These are phyloP conservation scores for Paracamarosporium sp. DNA, from an alignment of 2,329 filamentous ascomycete species.

Conservation along the genomic window DNA sequence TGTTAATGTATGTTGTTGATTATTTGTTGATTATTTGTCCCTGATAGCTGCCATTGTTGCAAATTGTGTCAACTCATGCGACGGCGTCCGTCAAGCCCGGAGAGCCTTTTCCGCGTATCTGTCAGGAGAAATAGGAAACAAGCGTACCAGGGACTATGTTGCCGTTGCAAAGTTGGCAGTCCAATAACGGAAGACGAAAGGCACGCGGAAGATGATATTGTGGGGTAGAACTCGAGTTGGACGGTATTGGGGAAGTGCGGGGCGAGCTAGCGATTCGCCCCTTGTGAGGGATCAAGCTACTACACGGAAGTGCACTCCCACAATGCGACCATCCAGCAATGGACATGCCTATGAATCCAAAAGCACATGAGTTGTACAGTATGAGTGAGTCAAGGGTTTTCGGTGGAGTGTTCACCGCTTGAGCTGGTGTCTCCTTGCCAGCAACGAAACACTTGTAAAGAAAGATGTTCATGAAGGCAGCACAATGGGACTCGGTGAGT, in stretches of 20 bases:
- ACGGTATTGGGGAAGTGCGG: neutral
- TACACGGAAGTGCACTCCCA: constrained; percentile 14
- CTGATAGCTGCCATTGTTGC: neutral
- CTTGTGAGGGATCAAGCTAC: neutral
- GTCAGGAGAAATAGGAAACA: neutral
- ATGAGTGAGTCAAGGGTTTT: no score
- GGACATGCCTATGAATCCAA: neutral
- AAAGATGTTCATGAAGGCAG: constrained; percentile 14
- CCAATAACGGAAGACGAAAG: neutral
- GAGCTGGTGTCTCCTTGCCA: no score
- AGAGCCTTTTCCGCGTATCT: neutral
- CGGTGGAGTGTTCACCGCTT: no score
- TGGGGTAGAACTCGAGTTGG: neutral
- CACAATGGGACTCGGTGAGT: constrained; percentile 19
- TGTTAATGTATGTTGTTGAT: neutral
- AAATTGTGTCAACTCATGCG: neutral
- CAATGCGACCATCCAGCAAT: neutral
- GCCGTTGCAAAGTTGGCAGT: neutral
- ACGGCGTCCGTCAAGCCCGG: neutral
- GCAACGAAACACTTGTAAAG: neutral
- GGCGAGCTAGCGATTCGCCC: neutral
- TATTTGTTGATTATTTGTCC: no score
- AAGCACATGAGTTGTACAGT: neutral
- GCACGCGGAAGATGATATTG: neutral
- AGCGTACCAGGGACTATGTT: neutral